These are phyloP conservation scores for Candida sp. DNA, from an alignment of 1,139 yeast genomes.

Conservation along the genomic window DNA sequence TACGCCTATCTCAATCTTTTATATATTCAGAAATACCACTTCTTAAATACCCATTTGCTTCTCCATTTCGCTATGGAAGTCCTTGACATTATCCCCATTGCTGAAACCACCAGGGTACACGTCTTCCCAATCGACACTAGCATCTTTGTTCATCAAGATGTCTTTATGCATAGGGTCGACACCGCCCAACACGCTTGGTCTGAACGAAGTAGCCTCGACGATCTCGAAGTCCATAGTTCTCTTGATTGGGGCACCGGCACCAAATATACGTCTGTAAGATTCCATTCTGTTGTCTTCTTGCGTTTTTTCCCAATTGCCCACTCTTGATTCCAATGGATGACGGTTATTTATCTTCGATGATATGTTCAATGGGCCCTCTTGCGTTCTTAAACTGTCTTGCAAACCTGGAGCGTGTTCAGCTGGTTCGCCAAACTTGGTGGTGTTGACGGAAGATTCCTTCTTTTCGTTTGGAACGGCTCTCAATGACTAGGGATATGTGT, in stretches of 20 bases:
- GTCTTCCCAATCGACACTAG: constrained; percentile 92
- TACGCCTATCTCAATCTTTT: not conserved
- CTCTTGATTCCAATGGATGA: constrained; percentile 85
- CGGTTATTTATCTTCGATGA: constrained; percentile 77
- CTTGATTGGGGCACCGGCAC: constrained; percentile 93
- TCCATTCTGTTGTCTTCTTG: constrained; percentile 76
- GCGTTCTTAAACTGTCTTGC: constrained; percentile 60
- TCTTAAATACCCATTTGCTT: constrained; percentile 58
- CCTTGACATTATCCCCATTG: constrained; percentile 39
- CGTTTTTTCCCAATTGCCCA: constrained; percentile 80
- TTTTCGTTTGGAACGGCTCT: constrained; percentile 53
- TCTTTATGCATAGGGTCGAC: constrained; percentile 69
- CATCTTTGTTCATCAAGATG: constrained; percentile 77
- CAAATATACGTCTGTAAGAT: constrained; percentile 81
- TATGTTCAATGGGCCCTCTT: constrained; percentile 62
- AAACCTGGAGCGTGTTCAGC: constrained; percentile 68
- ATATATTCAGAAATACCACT: too few relatives aligned
- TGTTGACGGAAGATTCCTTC: constrained; percentile 45
- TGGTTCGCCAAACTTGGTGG: constrained; percentile 51
- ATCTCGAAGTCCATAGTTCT: constrained; percentile 85
- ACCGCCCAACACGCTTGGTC: constrained; percentile 66
- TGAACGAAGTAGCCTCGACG: constrained; percentile 74
- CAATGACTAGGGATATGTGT: constrained; percentile 35
- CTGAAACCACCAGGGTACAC: constrained; percentile 66
- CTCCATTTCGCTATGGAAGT: constrained; percentile 78